Percentiles rank a stretch among this genome's conserved stretches.
Evolutionary conservation across 805 yeast species (phyloP).

Genomic region (Torulaspora microellipsoides): DNA sequence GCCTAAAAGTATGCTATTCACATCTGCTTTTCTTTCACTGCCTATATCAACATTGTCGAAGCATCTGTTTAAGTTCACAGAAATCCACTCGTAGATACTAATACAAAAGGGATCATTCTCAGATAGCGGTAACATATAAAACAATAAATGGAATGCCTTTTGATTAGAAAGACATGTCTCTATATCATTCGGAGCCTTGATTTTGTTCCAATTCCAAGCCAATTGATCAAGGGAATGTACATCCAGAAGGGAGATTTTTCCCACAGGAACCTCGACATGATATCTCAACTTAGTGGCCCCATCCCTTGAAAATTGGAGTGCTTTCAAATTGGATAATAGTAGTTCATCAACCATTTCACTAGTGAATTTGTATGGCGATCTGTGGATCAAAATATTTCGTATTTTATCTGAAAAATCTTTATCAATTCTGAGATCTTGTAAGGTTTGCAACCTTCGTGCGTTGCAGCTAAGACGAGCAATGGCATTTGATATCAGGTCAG

Average conservation of each 20-base stretch:
- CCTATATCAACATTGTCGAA: slow-evolving; percentile 8
- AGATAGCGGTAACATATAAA: slow-evolving; percentile 12
- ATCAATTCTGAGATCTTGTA: slow-evolving; percentile 18
- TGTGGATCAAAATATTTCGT: slow-evolving; percentile 12
- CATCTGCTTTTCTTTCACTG: not conserved
- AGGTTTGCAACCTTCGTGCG: slow-evolving; percentile 12
- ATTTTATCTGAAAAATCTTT: slow-evolving; percentile 9
- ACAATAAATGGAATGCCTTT: slow-evolving; percentile 2
- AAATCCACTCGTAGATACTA: slow-evolving; percentile 16
- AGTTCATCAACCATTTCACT: slow-evolving; percentile 9
- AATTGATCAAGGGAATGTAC: slow-evolving; percentile 17
- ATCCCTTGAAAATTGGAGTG: slow-evolving; percentile 1
- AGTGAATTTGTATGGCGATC: slow-evolving; percentile 8
- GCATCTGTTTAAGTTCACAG: slow-evolving; percentile 15
- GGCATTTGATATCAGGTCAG: slow-evolving; percentile 10
- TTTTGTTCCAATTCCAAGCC: slow-evolving; percentile 16
- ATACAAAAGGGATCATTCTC: slow-evolving; percentile 11
- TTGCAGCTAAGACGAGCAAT: slow-evolving; percentile 17
- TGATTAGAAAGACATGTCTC: slow-evolving; percentile 9
- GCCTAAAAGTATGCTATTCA: slow-evolving; percentile 1
- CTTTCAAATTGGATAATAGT: slow-evolving; percentile 6
- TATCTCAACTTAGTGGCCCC: not conserved
- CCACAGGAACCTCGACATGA: not conserved
- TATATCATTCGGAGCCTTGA: slow-evolving; percentile 15
- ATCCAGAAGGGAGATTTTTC: slow-evolving; percentile 11